Evolutionary conservation across 352 stramenopile genomes (phyloP).

Genomic region (Pythium grandisporangium): DNA sequence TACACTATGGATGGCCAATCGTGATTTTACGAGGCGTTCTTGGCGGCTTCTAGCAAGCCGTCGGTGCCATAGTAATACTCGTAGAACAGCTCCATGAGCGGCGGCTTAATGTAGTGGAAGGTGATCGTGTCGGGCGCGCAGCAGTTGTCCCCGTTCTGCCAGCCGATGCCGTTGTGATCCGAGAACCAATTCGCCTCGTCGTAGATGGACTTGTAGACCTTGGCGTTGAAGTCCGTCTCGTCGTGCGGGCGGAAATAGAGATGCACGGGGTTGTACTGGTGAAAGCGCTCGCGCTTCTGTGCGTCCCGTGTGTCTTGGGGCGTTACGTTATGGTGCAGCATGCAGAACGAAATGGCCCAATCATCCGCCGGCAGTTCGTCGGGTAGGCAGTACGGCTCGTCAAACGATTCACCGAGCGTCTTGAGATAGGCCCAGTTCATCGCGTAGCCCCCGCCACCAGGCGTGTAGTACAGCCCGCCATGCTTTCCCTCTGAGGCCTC

Average conservation of each 20-base stretch:
- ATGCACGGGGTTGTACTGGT: conserved; percentile 74
- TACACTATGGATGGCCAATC: too few relatives aligned
- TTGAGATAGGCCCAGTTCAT: conserved; percentile 82
- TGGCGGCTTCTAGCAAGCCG: too few relatives aligned
- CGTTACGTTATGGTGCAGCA: conserved; percentile 57
- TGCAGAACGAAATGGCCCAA: conserved; percentile 85
- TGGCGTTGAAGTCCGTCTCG: conserved; percentile 61
- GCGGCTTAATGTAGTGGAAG: conserved; percentile 84
- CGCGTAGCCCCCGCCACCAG: conserved; percentile 67
- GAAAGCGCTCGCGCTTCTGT: conserved; percentile 65
- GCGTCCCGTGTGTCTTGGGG: conserved; percentile 67
- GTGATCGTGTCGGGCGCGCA: conserved; percentile 69
- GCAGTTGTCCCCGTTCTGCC: conserved; percentile 69
- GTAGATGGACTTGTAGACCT: conserved; percentile 65
- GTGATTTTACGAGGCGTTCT: too few relatives aligned
- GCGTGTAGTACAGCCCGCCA: conserved; percentile 75
- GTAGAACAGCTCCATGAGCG: conserved; percentile 80
- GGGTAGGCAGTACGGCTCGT: conserved; percentile 65
- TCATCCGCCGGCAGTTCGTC: conserved; percentile 69
- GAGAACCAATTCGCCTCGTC: conserved; percentile 87
- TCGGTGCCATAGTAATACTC: conserved; percentile 60
- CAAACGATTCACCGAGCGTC: conserved; percentile 53
- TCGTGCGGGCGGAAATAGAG: conserved; percentile 64
- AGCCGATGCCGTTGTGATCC: conserved; percentile 71
- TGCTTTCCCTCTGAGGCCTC: conserved; percentile 31